phyloP scores from a whole-genome alignment of 305 asterid species.

The Lippia alba region DNA sequence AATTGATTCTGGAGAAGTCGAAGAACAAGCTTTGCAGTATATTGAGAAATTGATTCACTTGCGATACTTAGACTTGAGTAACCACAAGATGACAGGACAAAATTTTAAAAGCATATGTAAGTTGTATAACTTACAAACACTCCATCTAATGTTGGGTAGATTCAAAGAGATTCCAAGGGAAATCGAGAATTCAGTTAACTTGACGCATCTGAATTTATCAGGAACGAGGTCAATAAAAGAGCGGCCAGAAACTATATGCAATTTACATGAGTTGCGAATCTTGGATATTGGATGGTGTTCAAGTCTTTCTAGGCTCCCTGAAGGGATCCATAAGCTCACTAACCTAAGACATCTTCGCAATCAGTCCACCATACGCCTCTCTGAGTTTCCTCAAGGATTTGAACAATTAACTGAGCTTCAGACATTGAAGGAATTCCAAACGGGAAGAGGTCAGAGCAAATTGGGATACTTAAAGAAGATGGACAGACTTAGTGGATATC shows the following conservation, averaged over 20 bases:
- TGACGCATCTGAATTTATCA: constrained; percentile 21
- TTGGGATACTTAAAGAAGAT: constrained; percentile 25
- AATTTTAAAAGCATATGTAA: not conserved
- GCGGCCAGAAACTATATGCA: not conserved
- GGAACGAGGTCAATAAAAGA: not conserved
- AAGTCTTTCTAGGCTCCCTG: not conserved
- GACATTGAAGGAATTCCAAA: not conserved
- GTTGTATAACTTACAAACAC: not conserved
- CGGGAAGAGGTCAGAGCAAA: constrained; percentile 3
- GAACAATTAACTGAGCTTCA: constrained; percentile 13
- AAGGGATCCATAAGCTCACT: constrained; percentile 26
- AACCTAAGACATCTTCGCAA: constrained; percentile 20
- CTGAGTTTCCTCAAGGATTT: constrained; percentile 14
- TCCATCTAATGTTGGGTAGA: too few relatives aligned
- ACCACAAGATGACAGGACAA: not conserved
- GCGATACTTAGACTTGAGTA: not conserved
- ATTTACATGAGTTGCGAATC: constrained; percentile 4
- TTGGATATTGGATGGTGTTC: not conserved
- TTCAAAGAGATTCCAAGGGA: constrained; percentile 11
- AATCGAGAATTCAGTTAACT: constrained; percentile 23
- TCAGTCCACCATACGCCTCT: not conserved
- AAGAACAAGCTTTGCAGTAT: not conserved
- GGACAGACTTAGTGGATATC: constrained; percentile 21
- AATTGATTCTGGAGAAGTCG: not conserved
- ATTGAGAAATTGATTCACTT: not conserved